These are phyloP conservation scores for Plasmodium cynomolgi DNA, from an alignment of 169 alveolate species.

Conservation along the genomic window DNA sequence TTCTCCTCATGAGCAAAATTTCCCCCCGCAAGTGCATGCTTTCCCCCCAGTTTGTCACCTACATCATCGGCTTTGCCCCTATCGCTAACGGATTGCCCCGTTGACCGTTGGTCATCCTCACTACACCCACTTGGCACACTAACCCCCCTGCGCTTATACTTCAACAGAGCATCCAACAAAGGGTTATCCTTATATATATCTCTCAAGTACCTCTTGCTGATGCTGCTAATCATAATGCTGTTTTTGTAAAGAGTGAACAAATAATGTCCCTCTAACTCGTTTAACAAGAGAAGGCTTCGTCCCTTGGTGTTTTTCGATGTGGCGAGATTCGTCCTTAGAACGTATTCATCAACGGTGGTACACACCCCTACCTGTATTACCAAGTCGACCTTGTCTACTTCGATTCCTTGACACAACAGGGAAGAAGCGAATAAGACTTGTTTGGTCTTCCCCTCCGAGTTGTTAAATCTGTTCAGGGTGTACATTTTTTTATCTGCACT, in stretches of 20 bases:
- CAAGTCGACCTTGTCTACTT: slow-evolving; percentile 50
- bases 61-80: neutral
- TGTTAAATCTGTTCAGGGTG: slow-evolving; percentile 48
- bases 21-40: neutral
- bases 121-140: neutral
- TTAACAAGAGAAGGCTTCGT: slow-evolving; percentile 43
- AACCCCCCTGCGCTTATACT: slow-evolving; percentile 14
- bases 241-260: slow-evolving; percentile 43
- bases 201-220: slow-evolving; percentile 26
- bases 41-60: neutral
- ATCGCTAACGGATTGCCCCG: neutral
- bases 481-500: slow-evolving; percentile 61
- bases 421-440: slow-evolving; percentile 62
- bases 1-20: neutral
- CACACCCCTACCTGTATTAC: slow-evolving; percentile 71
- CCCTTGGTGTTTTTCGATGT: slow-evolving; percentile 38
- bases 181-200: slow-evolving; percentile 26
- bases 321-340: slow-evolving; percentile 45
- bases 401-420: slow-evolving; percentile 54
- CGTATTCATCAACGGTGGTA: slow-evolving; percentile 44
- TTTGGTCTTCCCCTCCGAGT: slow-evolving; percentile 5
- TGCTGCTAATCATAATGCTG: slow-evolving; percentile 27
- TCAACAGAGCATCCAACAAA: slow-evolving; percentile 16
- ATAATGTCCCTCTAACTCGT: slow-evolving; percentile 70
- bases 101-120: neutral